Conservation (phyloP, 2,329 filamentous ascomycete species). For the Scytalidium lignicola region DNA sequence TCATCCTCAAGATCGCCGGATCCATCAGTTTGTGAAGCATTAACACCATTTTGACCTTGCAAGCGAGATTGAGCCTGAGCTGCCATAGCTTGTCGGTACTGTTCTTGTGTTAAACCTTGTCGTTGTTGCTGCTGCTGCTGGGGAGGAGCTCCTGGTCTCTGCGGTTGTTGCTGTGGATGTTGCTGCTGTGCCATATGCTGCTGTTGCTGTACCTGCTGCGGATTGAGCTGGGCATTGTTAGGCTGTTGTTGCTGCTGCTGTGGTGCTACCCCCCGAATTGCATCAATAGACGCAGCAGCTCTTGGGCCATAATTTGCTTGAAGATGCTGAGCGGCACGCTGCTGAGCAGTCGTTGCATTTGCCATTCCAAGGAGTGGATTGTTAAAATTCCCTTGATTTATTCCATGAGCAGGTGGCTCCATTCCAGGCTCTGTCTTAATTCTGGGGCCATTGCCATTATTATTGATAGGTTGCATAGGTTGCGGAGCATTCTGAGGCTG, state of each 20-base stretch:
- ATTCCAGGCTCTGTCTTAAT: slow-evolving; percentile 40
- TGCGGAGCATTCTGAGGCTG: slow-evolving; percentile 10
- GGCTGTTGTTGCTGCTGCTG: slow-evolving; percentile 25
- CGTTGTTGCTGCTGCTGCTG: slow-evolving; percentile 24
- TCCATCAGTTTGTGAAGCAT: slow-evolving; percentile 70
- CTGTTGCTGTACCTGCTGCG: slow-evolving; percentile 25
- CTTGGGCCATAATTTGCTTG: slow-evolving; percentile 56
- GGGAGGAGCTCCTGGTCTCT: slow-evolving; percentile 25
- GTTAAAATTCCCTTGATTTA: slow-evolving; percentile 3
- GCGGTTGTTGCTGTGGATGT: slow-evolving; percentile 15
- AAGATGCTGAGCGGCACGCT: slow-evolving; percentile 51
- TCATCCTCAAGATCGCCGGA: slow-evolving; percentile 50
- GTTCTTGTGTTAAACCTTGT: slow-evolving; percentile 18
- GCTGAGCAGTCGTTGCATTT: slow-evolving; percentile 39
- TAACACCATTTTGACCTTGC: slow-evolving; percentile 34
- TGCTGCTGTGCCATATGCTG: slow-evolving; percentile 20
- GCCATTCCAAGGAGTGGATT: slow-evolving; percentile 8
- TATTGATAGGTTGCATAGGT: slow-evolving; percentile 6
- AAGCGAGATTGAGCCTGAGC: slow-evolving; percentile 27
- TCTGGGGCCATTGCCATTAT: slow-evolving; percentile 21
- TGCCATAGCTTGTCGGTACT: slow-evolving; percentile 26
- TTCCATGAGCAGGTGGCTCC: slow-evolving; percentile 13
- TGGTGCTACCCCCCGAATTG: slow-evolving; percentile 39
- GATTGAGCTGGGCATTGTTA: slow-evolving; percentile 18
- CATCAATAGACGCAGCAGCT: slow-evolving; percentile 62